Evolutionary conservation across 2,329 filamentous ascomycete genomes (phyloP), one percentile per base, ranked within the genome.

Genomic region (Cryphonectria parasitica): DNA sequence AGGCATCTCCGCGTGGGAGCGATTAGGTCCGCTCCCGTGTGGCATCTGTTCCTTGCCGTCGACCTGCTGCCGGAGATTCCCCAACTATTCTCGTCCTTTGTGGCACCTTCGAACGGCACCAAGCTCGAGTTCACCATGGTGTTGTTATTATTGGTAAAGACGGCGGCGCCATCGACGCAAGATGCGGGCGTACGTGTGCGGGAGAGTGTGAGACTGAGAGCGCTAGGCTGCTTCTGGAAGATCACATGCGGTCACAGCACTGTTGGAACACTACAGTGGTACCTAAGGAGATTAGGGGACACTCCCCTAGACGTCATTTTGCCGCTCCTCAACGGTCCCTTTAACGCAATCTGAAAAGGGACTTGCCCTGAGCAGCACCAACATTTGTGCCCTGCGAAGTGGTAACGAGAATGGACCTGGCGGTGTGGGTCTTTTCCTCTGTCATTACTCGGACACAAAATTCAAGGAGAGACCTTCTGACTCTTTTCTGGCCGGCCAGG

Each of bases 11-110:
- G 52, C 15, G 58, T 67, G 70, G 67, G 63, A 71, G 70, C 70
- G 65, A 71, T 71, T 69, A 69, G 63, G 63, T 71, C 58, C 67
- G 45, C 39, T 69, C 69, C 69, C 69, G 63, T 64, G 56, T 69
- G 69, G 69, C 67, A 41, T 60, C 67, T 64, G 63, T 60, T 63
- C 61, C 64, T 71, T 61, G 41, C 63, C 67, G 63, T 52, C 45
- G 63, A 62, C 56, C 17, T 58, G 58, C 56, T 69, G 66, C 66
- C 62, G 62, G 62, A 36, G 62, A 64, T 64, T 11, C 8, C 11
- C 28, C 25, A 17, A 11, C 13, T 28, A 34, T 34, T 28, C 15
- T 49, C 15, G 43, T 49, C 41, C 25, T 10, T 34, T 34, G 43
- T 15, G 62, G 11, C n/a, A 22, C 28, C 43, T 17, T 28, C 2